Percentiles rank a stretch among this genome's conserved stretches.
These are phyloP conservation scores for Paecilomyces sp. DNA, from an alignment of 2,329 filamentous ascomycete genomes.

Conservation along the genomic window DNA sequence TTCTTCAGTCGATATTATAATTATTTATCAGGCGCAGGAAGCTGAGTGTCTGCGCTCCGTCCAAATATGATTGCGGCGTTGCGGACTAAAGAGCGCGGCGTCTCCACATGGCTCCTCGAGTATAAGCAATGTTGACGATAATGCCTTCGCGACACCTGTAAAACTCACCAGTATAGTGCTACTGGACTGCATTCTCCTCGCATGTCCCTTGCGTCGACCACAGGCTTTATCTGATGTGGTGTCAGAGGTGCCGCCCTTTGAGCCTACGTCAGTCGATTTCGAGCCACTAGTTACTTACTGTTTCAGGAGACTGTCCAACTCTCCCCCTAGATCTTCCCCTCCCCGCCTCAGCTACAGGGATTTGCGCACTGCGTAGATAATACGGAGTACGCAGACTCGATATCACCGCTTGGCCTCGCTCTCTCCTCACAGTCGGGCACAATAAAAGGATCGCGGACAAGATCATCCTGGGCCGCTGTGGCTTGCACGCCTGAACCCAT, in stretches of 20 bases:
- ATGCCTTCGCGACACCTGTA: neutral
- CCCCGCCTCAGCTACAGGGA: neutral
- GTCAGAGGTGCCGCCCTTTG: neutral
- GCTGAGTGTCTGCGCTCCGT: neutral
- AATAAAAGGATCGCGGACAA: neutral
- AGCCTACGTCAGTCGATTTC: conserved; percentile 15
- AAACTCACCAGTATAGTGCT: neutral
- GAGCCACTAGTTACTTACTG: conserved; percentile 5
- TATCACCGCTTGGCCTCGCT: neutral
- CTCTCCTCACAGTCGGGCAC: neutral
- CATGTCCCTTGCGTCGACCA: neutral
- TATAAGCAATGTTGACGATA: neutral
- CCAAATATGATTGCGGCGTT: neutral
- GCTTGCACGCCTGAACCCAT: conserved; percentile 16
- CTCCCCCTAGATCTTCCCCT: conserved; percentile 7
- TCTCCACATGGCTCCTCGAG: neutral
- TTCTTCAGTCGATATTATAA: neutral
- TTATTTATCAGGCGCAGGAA: neutral
- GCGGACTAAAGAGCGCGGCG: neutral
- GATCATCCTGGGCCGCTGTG: neutral
- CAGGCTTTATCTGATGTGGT: neutral
- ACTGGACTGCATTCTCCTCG: neutral
- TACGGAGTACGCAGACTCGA: neutral
- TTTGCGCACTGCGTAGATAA: neutral
- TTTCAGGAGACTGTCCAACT: conserved; percentile 14